Base-by-base conservation (phyloP, 2,329 filamentous ascomycete species). In the Grosmannia serpens region DNA sequence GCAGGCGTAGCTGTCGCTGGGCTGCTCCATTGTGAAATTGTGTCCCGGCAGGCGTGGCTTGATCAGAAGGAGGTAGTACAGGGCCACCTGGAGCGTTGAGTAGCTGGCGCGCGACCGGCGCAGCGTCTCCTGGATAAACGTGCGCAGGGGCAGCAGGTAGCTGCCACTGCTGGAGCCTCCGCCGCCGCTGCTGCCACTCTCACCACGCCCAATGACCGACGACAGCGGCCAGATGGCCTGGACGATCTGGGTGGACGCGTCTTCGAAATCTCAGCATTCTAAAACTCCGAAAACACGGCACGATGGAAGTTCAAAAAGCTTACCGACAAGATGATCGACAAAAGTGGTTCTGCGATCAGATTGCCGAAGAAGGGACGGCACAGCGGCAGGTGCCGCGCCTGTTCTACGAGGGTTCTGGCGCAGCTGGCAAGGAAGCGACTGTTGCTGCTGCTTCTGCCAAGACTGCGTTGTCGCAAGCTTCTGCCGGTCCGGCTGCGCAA, bases 291-390 rank as follows among this genome's bases (percentile, higher is more conserved):
- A 22, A 26, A 31, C 6, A 15, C 4, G 33, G 8, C 6, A 56
- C 24, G 4, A 13, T 29, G 41, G 1, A 26, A 26, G 17, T 17
- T 38, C 35, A 38, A 38, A 47, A 1, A 56, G 33, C 92, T 89
- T 90, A 96, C 92, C 92, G 77, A 96, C 91, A 72, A 96, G 89
- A 73, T 86, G 94, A 74, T 96, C 91, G 74, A 97, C 92, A 70
- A 97, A 96, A 74, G 88, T 91, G 70, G 89, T 83, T 79, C 96
- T 96, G 70, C 91, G 88, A 75, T 96, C 91, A 68, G 85, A 84
- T 77, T 96, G 91, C 67, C 91, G 87, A 63, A 91, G 80, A 64
- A 96, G 81, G 60, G 86, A 75, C 55, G 61, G 92, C 89, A 66
- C 88, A 87, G 66, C 81, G 79, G 65, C 81, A 81, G 64, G 82